Conservation (phyloP, 495 filamentous ascomycete genomes). For the Penicillium fimorum region DNA sequence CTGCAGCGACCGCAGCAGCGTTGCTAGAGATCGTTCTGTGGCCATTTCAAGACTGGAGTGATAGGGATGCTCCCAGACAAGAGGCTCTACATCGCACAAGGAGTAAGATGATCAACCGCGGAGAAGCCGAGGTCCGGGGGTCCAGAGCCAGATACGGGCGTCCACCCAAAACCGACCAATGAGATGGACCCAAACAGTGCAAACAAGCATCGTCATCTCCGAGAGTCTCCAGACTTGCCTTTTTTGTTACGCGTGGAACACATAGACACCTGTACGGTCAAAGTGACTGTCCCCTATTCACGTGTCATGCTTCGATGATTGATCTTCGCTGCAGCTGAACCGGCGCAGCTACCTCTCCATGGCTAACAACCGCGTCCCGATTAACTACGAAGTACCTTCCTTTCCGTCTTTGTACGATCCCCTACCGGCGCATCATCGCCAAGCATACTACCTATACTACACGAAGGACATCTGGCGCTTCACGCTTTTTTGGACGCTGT, state of each 20-base stretch:
- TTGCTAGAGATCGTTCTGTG: conserved; percentile 51
- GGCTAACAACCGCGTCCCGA: conserved; percentile 54
- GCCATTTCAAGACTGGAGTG: conserved; percentile 31
- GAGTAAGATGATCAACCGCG: conserved; percentile 25
- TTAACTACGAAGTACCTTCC: conserved; percentile 65
- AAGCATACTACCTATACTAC: conserved; percentile 71
- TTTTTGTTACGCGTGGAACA: not conserved
- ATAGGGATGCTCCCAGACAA: conserved; percentile 15
- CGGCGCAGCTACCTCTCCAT: conserved; percentile 17
- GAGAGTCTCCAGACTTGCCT: conserved; percentile 1
- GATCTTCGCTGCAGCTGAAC: conserved; percentile 1
- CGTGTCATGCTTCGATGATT: conserved; percentile 6
- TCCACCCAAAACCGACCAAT: not conserved
- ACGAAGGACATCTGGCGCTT: conserved; percentile 84
- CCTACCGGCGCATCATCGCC: conserved; percentile 49
- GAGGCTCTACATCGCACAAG: conserved; percentile 21
- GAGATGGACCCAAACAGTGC: conserved; percentile 35
- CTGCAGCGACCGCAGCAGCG: conserved; percentile 53
- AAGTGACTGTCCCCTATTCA: not conserved
- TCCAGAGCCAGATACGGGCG: conserved; percentile 27
- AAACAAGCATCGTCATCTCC: conserved; percentile 32
- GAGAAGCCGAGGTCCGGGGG: conserved; percentile 43
- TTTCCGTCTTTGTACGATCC: conserved; percentile 92
- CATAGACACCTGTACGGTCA: not conserved
- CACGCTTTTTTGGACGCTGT: conserved; percentile 81